These are phyloP conservation scores for Kuraishia ogatae DNA, from an alignment of 805 yeast species.

Conservation along the genomic window DNA sequence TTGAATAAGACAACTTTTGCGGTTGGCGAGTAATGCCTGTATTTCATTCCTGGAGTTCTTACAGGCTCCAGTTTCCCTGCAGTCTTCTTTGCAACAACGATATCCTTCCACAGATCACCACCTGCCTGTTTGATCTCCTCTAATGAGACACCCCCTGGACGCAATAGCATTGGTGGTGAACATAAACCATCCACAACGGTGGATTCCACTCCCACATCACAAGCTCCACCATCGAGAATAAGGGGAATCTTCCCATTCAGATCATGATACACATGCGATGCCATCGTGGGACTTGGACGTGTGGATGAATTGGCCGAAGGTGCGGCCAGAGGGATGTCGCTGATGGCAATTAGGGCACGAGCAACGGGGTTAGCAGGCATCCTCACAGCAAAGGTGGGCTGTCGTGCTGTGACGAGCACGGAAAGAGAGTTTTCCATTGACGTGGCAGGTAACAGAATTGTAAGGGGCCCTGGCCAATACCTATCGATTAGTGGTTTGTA, in stretches of 20 bases:
- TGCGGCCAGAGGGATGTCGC: constrained; percentile 91
- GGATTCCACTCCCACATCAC: constrained; percentile 85
- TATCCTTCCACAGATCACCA: constrained; percentile 58
- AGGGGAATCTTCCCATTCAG: constrained; percentile 71
- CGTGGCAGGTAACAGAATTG: constrained; percentile 67
- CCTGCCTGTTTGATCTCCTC: constrained; percentile 65
- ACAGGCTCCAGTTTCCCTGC: constrained; percentile 63
- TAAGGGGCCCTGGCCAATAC: constrained; percentile 96
- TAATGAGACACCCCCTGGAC: constrained; percentile 90
- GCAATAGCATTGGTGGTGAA: constrained; percentile 73
- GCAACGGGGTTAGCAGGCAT: constrained; percentile 86
- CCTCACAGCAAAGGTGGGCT: constrained; percentile 86
- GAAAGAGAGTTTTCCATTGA: constrained; percentile 43
- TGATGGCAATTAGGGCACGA: constrained; percentile 74
- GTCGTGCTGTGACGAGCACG: constrained; percentile 73
- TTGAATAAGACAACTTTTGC: constrained; percentile 70
- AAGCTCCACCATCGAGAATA: constrained; percentile 86
- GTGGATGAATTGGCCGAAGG: constrained; percentile 98
- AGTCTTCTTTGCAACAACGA: constrained; percentile 54
- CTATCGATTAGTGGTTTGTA: constrained; percentile 55
- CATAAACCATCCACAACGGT: constrained; percentile 90
- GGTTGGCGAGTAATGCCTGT: constrained; percentile 87
- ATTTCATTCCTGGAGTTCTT: constrained; percentile 97
- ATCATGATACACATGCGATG: constrained; percentile 79
- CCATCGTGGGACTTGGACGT: constrained; percentile 86